Evolutionary conservation across 2,329 filamentous ascomycete species (phyloP).

Genomic region (Cadophora luteo-olivacea): DNA sequence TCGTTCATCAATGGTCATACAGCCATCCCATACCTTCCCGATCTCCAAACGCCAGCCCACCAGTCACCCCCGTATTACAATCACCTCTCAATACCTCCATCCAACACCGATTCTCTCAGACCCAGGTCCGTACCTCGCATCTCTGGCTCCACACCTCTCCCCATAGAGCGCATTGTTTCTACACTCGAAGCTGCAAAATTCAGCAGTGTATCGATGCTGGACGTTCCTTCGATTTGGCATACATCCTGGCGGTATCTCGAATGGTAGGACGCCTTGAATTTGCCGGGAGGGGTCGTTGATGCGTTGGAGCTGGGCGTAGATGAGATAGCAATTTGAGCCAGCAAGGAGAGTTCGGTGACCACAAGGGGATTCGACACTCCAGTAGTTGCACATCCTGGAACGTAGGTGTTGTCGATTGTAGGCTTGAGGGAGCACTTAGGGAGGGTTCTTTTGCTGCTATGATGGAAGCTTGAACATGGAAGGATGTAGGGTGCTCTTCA

Average conservation of each 20-base stretch:
- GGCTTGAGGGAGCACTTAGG: not conserved
- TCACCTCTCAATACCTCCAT: slow-evolving; percentile 36
- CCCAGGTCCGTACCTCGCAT: slow-evolving; percentile 41
- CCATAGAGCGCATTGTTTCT: slow-evolving; percentile 40
- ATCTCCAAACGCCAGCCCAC: not conserved
- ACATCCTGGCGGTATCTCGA: slow-evolving; percentile 39
- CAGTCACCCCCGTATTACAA: not conserved
- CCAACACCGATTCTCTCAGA: slow-evolving; percentile 42
- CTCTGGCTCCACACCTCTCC: slow-evolving; percentile 37
- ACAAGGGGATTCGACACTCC: slow-evolving; percentile 37
- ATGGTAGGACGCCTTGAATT: slow-evolving; percentile 33
- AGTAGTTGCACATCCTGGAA: slow-evolving; percentile 44
- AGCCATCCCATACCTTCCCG: not conserved
- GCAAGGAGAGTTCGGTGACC: slow-evolving; percentile 41
- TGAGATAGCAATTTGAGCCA: slow-evolving; percentile 40
- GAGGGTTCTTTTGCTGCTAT: not conserved
- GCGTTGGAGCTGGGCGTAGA: slow-evolving; percentile 43
- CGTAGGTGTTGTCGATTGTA: not conserved
- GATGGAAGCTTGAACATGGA: slow-evolving; percentile 6
- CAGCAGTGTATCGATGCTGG: slow-evolving; percentile 27
- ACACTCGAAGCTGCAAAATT: slow-evolving; percentile 42
- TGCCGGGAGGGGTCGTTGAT: slow-evolving; percentile 41
- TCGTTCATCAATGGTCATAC: not conserved
- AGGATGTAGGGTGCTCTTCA: too few species aligned
- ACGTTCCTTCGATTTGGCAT: slow-evolving; percentile 38